Evolutionary conservation across 2,329 filamentous ascomycete species (phyloP).

Genomic region (Colletotrichum phormii): DNA sequence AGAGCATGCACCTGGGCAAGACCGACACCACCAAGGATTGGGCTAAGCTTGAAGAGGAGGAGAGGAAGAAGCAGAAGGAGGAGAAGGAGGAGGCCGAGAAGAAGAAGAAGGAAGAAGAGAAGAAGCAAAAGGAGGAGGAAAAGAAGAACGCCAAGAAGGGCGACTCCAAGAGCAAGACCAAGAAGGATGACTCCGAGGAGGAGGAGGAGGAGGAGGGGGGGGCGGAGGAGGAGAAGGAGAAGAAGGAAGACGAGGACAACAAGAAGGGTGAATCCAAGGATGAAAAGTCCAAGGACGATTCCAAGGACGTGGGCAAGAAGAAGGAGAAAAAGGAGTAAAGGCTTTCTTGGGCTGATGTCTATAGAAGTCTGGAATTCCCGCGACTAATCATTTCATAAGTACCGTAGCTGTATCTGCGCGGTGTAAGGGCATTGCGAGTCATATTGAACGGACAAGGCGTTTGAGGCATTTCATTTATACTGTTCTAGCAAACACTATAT

Average conservation of each 20-base stretch:
- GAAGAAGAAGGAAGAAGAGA: constrained; percentile 47
- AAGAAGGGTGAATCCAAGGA: background rate
- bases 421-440: background rate
- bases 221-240: background rate
- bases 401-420: background rate
- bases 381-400: background rate
- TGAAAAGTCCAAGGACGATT: background rate
- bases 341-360: too few relatives aligned
- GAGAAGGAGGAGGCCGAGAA: constrained; percentile 54
- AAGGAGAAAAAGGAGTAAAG: constrained; percentile 27
- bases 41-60: constrained; percentile 57
- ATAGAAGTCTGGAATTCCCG: background rate
- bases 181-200: constrained; percentile 40
- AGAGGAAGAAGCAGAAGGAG: constrained; percentile 51
- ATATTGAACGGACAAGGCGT: constrained; percentile 5
- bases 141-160: constrained; percentile 42
- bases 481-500: background rate
- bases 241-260: background rate
- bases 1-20: constrained; percentile 52
- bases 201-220: constrained; percentile 43
- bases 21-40: constrained; percentile 56
- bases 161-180: constrained; percentile 37
- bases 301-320: constrained; percentile 20
- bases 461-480: background rate
- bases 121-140: constrained; percentile 45